phyloP scores from a whole-genome alignment of 768 basidiomycete species.

The Suillus bovinus region DNA sequence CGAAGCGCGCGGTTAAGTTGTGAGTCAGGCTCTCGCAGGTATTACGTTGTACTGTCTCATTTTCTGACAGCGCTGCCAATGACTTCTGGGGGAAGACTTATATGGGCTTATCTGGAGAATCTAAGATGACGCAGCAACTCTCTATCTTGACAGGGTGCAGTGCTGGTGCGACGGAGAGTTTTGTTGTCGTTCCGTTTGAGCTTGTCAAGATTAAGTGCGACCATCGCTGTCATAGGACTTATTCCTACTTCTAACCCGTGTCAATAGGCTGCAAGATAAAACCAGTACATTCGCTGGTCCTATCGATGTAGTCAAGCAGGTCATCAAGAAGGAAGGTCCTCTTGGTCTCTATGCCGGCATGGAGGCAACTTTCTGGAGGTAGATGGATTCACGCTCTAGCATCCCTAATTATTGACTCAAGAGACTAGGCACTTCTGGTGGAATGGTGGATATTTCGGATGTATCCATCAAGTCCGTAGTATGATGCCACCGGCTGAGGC shows the following conservation, averaged over 20 bases:
- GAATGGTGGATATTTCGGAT: conserved; percentile 96
- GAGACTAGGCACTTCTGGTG: conserved; percentile 72
- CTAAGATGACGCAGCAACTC: conserved; percentile 87
- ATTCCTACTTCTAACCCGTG: conserved; percentile 6
- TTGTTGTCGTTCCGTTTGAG: conserved; percentile 96
- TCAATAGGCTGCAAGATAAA: conserved; percentile 84
- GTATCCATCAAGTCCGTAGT: conserved; percentile 81
- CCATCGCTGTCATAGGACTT: conserved; percentile 21
- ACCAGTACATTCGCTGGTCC: conserved; percentile 88
- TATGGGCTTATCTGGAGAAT: conserved; percentile 58
- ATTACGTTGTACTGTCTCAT: conserved; percentile 6
- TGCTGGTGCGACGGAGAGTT: conserved; percentile 94
- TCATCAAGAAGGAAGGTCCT: conserved; percentile 75
- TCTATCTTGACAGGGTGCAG: conserved; percentile 89
- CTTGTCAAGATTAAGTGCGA: conserved; percentile 81
- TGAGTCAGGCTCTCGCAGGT: conserved; percentile 34
- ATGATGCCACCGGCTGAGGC: conserved; percentile 88
- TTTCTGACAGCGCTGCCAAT: conserved; percentile 65
- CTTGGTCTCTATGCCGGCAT: conserved; percentile 91
- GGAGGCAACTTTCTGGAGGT: conserved; percentile 99
- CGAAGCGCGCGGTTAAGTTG: conserved; percentile 98
- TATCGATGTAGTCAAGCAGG: conserved; percentile 83
- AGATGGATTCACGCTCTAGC: conserved; percentile 1
- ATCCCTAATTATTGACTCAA: conserved; percentile 2
- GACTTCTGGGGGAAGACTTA: conserved; percentile 95